Base-by-base conservation (phyloP, 805 yeast species). In the Tetrapisispora phaffii region DNA sequence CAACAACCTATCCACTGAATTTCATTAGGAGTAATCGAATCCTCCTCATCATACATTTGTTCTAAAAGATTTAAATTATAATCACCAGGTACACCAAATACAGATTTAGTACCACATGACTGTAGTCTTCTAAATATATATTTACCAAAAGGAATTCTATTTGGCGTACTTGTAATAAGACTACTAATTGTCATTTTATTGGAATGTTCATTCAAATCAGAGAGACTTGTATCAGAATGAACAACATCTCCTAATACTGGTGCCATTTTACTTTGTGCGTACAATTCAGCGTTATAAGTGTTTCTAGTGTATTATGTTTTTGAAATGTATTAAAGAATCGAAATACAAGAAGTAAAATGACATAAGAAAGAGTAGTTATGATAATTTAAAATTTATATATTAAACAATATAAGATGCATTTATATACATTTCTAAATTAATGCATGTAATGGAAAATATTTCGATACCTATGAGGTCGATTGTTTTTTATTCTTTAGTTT, bases 41-140 rank as follows among this genome's bases (percentile, higher is more conserved):
- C 19, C 7, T 21, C 42, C 23, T 34, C 33, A 17, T 40, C 35
- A 55, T 84, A 80, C 42, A 83, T 61, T 56, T 82, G 78, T 60
- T 85, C 95, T 54, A 85, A 66, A 23, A 85, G 66, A 10, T 73
- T 71, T 50, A 82, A 63, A 60, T 82, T 82, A 66, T 79, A 83
- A 55, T 83, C 89, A 34, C 90, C 93, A 1, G 90, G 89, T 22
- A 83, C 85, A 42, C 89, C 89, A 63, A 83, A 83, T 10, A 82
- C 65, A 1, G 85, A 73, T 48, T 71, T 69, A 3, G 82, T 75
- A 39, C 76, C 80, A 24, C 76, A 65, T 42, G 74, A 75, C 7
- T 67, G 52, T 34, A 83, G 61, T 56, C 89, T 69, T 44, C 71
- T 69, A 58, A 82, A 81, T 10, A 83, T 55, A 53, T 78, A 82